Evolutionary conservation across 164 flowering plant genomes (phyloP).

Genomic region (Aristolochia contorta): DNA sequence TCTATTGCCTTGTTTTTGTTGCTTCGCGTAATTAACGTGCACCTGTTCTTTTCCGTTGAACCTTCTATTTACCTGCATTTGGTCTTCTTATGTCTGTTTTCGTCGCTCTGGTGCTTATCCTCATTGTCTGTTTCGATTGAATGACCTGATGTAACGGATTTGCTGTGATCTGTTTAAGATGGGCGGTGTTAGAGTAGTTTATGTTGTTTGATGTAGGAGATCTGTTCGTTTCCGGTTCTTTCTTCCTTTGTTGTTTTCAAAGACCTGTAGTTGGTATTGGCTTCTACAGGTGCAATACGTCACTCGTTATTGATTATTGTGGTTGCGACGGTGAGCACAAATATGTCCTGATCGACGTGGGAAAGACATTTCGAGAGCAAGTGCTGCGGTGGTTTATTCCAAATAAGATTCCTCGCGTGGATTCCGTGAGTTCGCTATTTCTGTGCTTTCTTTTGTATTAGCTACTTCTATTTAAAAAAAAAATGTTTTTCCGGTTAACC

Average conservation of each 20-base stretch:
- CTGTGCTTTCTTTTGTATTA: not conserved
- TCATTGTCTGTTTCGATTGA: not conserved
- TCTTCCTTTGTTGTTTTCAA: not conserved
- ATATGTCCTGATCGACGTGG: slow-evolving; percentile 83
- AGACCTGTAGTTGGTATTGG: slow-evolving; percentile 1
- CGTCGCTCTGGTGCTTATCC: not conserved
- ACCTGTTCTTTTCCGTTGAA: not conserved
- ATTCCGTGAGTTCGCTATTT: slow-evolving; percentile 46
- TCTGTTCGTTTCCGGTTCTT: not conserved
- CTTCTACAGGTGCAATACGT: slow-evolving; percentile 82
- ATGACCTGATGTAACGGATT: too few relatives aligned
- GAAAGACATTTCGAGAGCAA: slow-evolving; percentile 92
- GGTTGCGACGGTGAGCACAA: slow-evolving; percentile 42
- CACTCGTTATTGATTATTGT: slow-evolving; percentile 78
- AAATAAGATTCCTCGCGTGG: slow-evolving; percentile 27
- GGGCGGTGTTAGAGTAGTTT: too few relatives aligned
- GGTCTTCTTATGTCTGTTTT: not conserved
- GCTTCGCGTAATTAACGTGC: not conserved
- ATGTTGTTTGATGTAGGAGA: too few relatives aligned
- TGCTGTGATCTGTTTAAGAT: too few relatives aligned
- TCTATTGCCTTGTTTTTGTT: not conserved
- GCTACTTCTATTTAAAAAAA: not conserved
- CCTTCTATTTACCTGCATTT: not conserved
- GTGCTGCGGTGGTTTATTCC: slow-evolving; percentile 86
- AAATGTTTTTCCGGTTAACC: not conserved